phyloP scores from a whole-genome alignment of 164 flowering plant species.

The Nymphaea thermarum region DNA sequence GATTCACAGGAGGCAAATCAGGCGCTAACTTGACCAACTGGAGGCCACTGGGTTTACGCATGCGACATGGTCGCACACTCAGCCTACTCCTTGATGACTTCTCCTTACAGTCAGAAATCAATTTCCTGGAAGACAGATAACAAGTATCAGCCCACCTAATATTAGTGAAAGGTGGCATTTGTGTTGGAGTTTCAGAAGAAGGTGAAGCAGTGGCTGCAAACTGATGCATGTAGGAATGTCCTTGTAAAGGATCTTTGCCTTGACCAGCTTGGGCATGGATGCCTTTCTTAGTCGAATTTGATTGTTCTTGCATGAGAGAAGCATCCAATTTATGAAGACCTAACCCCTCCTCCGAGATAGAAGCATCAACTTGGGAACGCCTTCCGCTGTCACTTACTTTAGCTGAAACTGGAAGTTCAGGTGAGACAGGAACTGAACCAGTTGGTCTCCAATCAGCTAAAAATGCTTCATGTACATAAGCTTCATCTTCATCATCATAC shows the following conservation, averaged over 20 bases:
- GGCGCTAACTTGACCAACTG: slow-evolving; percentile 79
- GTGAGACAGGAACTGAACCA: slow-evolving; percentile 8
- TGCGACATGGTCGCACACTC: slow-evolving; percentile 35
- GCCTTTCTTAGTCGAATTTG: slow-evolving; percentile 11
- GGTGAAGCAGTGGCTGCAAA: slow-evolving; percentile 14
- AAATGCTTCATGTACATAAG: slow-evolving; percentile 83
- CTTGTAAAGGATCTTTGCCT: slow-evolving; percentile 10
- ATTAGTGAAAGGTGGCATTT: slow-evolving; percentile 16
- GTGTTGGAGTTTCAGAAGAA: slow-evolving; percentile 7
- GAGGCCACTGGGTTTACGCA: slow-evolving; percentile 28
- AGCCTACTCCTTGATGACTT: slow-evolving; percentile 22
- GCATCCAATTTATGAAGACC: slow-evolving; percentile 5
- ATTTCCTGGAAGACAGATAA: slow-evolving; percentile 13
- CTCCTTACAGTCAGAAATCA: slow-evolving; percentile 12
- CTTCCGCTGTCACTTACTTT: slow-evolving; percentile 6
- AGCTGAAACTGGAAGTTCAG: slow-evolving; percentile 13
- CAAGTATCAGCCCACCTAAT: slow-evolving; percentile 10
- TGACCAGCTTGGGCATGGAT: slow-evolving; percentile 5
- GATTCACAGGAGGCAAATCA: slow-evolving; percentile 83
- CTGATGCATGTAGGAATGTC: slow-evolving; percentile 8
- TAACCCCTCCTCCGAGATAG: slow-evolving; percentile 8
- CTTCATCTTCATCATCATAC: slow-evolving; percentile 37
- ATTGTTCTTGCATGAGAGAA: slow-evolving; percentile 7
- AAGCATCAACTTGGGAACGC: slow-evolving; percentile 9
- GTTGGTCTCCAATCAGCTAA: slow-evolving; percentile 74